phyloP scores from a whole-genome alignment of 768 basidiomycete species.

The Albatrellus ellisii region DNA sequence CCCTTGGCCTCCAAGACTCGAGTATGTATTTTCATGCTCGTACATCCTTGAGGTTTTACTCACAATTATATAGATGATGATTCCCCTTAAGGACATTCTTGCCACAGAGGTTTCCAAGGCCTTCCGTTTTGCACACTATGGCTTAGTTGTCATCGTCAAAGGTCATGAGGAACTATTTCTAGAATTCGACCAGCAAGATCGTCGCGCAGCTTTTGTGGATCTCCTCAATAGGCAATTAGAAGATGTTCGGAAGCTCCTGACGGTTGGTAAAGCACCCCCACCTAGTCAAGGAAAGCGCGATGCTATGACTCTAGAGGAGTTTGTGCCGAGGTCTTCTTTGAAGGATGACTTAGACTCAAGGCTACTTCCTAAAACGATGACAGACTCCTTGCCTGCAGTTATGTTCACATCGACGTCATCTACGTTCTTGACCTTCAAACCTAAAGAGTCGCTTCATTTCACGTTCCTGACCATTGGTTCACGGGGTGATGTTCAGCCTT shows the following conservation, averaged over 20 bases:
- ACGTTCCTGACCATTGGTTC: conserved; percentile 96
- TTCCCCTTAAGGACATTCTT: conserved; percentile 84
- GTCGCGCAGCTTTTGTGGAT: conserved; percentile 63
- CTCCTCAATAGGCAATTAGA: conserved; percentile 79
- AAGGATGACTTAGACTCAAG: conserved; percentile 28
- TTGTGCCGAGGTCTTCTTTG: conserved; percentile 39
- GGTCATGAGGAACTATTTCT: conserved; percentile 98
- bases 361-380: conserved; percentile 32
- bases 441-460: conserved; percentile 70
- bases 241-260: conserved; percentile 38
- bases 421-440: conserved; percentile 95
- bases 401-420: conserved; percentile 97
- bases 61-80: conserved; percentile 59
- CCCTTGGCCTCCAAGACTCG: conserved; percentile 68
- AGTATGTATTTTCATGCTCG: conserved; percentile 31
- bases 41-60: conserved; percentile 1
- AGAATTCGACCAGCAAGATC: conserved; percentile 76
- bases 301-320: conserved; percentile 75
- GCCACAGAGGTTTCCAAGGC: conserved; percentile 76
- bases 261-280: conserved; percentile 27
- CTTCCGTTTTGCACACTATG: conserved; percentile 81
- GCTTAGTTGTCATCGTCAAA: conserved; percentile 80
- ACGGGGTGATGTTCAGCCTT: conserved; percentile 95
- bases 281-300: conserved; percentile 48
- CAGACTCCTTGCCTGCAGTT: conserved; percentile 48